A percentile compares a stretch with the other conserved stretches of the same genome.
Evolutionary conservation across 2,329 filamentous ascomycete species (phyloP).

Genomic region (Boeremia exigua): DNA sequence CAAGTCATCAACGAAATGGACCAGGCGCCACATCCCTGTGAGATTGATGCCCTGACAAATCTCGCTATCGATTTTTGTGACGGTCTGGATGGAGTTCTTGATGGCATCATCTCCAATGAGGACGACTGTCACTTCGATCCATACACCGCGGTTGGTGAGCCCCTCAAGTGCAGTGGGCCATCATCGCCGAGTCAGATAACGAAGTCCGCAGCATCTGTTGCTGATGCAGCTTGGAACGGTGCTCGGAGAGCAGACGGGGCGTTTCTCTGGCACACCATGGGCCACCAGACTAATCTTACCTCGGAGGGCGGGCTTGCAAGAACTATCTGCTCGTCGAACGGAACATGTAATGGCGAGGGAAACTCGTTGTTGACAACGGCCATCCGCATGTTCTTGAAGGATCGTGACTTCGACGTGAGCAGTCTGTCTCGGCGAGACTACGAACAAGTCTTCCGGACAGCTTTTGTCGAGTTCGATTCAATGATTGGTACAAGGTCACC

Average conservation of each 20-base stretch:
- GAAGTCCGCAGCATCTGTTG: conserved; percentile 19
- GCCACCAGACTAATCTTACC: conserved; percentile 18
- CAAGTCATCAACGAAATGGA: conserved; percentile 29
- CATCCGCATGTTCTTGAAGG: conserved; percentile 18
- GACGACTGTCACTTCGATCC: conserved; percentile 34
- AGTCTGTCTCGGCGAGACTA: conserved; percentile 13
- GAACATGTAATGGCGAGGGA: conserved; percentile 10
- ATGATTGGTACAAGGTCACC: conserved; percentile 22
- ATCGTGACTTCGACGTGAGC: conserved; percentile 11
- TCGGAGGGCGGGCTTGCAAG: conserved; percentile 7
- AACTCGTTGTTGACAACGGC: conserved; percentile 1
- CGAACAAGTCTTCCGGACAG: conserved; percentile 11
- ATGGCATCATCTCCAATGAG: conserved; percentile 29
- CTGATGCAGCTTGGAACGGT: conserved; percentile 25
- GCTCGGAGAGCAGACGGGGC: conserved; percentile 17
- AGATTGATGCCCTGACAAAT: conserved; percentile 28
- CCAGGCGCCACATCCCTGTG: conserved; percentile 24
- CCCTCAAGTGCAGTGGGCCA: conserved; percentile 15
- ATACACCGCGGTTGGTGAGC: conserved; percentile 17
- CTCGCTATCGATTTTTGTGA: conserved; percentile 33
- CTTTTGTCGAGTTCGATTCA: conserved; percentile 16
- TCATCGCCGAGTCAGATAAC: conserved; percentile 4
- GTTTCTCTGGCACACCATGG: conserved; percentile 24
- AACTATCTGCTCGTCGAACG: conserved; percentile 18
- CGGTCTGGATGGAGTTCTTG: conserved; percentile 28